These are phyloP conservation scores for Alternaria incomplexa DNA, from an alignment of 2,329 filamentous ascomycete genomes.

Conservation along the genomic window DNA sequence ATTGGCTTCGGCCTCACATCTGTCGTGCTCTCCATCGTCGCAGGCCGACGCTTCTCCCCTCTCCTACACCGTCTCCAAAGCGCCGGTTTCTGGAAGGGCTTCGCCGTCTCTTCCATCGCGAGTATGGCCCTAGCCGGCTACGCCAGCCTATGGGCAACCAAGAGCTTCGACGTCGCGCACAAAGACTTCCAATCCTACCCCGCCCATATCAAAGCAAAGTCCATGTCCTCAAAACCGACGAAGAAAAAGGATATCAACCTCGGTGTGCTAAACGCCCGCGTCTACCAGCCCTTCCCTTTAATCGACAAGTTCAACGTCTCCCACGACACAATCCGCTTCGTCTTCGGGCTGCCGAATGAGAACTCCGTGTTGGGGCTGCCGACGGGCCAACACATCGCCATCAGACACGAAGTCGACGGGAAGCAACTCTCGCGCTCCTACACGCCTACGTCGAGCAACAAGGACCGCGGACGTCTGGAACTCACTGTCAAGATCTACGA, in stretches of 20 bases:
- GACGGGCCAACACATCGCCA: conserved; percentile 45
- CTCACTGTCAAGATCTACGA: conserved; percentile 61
- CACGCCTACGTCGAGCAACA: conserved; percentile 56
- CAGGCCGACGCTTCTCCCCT: conserved; percentile 12
- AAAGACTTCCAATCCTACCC: conserved; percentile 20
- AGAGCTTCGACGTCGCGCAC: conserved; percentile 18
- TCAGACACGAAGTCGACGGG: conserved; percentile 70
- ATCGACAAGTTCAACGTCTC: conserved; percentile 20
- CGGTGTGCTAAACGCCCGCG: conserved; percentile 58
- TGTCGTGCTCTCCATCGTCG: conserved; percentile 2
- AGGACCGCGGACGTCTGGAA: conserved; percentile 63
- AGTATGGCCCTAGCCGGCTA: conserved; percentile 11
- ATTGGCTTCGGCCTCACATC: conserved; percentile 11
- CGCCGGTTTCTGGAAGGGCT: conserved; percentile 20
- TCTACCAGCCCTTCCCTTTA: conserved; percentile 58
- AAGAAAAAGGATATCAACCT: conserved; percentile 23
- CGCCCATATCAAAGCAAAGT: conserved; percentile 18
- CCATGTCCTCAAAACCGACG: conserved; percentile 1
- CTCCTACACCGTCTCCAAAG: conserved; percentile 12
- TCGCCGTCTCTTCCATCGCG: conserved; percentile 14
- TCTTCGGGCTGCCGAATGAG: conserved; percentile 32
- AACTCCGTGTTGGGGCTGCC: conserved; percentile 41
- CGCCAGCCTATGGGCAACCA: conserved; percentile 14
- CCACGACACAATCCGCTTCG: conserved; percentile 29
- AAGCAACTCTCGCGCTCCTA: conserved; percentile 32